Conservation (phyloP, 495 filamentous ascomycete species). For the Lineolata rhizophorae region DNA sequence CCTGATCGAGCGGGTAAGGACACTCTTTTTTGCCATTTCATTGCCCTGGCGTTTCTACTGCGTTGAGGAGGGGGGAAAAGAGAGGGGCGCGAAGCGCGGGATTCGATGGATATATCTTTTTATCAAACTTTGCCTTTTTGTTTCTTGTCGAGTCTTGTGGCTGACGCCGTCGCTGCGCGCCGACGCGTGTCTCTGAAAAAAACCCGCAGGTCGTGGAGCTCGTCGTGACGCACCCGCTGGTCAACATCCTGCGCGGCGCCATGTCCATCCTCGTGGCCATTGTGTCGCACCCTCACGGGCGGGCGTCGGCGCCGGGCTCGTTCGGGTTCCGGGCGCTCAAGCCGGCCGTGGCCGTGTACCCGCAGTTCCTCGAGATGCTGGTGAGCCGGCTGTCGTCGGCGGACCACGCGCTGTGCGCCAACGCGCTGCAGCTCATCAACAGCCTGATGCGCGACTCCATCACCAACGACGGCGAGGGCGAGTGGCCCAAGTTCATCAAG, state of each 20-base stretch:
- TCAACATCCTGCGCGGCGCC: slow-evolving; percentile 89
- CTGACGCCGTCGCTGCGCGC: too few relatives aligned
- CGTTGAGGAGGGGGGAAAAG: too few relatives aligned
- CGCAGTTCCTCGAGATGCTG: slow-evolving; percentile 85
- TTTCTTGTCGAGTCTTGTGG: too few relatives aligned
- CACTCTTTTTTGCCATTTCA: background rate
- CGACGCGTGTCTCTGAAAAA: too few relatives aligned
- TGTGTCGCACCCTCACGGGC: slow-evolving; percentile 67
- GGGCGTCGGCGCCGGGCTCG: slow-evolving; percentile 20
- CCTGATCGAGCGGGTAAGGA: slow-evolving; percentile 41
- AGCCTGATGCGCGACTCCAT: slow-evolving; percentile 85
- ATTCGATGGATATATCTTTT: too few relatives aligned
- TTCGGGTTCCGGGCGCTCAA: slow-evolving; percentile 83
- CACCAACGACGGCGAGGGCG: slow-evolving; percentile 47
- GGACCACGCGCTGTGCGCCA: slow-evolving; percentile 90
- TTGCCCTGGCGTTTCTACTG: too few relatives aligned
- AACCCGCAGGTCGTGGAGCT: slow-evolving; percentile 56
- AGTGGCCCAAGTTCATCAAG: slow-evolving; percentile 95
- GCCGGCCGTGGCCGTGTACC: slow-evolving; percentile 73
- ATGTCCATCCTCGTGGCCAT: slow-evolving; percentile 91
- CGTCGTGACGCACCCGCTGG: slow-evolving; percentile 84
- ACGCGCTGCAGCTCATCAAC: slow-evolving; percentile 86
- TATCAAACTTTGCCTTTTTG: too few relatives aligned
- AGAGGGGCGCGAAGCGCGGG: too few relatives aligned
- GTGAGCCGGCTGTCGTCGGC: slow-evolving; percentile 75